Base-by-base conservation (phyloP, 2,329 filamentous ascomycete genomes). In the Cercospora berteroae region DNA sequence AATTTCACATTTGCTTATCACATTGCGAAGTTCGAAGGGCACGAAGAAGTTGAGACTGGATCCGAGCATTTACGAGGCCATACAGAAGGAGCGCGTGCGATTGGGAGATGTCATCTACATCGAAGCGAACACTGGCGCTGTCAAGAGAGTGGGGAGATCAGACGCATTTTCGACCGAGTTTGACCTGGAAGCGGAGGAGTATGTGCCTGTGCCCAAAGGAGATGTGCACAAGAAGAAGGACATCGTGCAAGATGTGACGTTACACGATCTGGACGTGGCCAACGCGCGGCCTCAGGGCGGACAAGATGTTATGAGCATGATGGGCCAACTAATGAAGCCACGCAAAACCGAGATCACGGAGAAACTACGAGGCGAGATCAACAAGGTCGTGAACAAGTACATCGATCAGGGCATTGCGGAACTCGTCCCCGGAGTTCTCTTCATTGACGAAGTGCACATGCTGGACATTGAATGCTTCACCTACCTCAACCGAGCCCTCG, bases 221-320 rank as follows among this genome's bases (percentile, higher is more conserved):
- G 95, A 99, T 77, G 95, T 99, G 63, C 95, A 98, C 85, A 99
- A 99, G 88, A 98, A 97, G 88, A 99, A 99, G 85, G 95, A 99
- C 82, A 96, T 99, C 74, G 95, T 99, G 39, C 95, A 99, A 80
- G 95, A 99, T 77, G 95, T 99, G 70, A 97, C 95, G 56, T 86
- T 99, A 71, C 95, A 99, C 80, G 95, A 99, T 78, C 85, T 99
- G 65, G 95, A 99, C 77, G 90, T 98, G 70, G 95, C 95, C 71
- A 99, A 99, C 77, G 91, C 95, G 13, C 86, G 94, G 75, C 95
- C 95, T 4, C 93, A 98, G 83, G 95, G 95, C 63, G 95, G 95
- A 55, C 95, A 99, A 84, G 95, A 99, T 80, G 96, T 99, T 73
- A 98, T 99, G 94, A 97, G 94, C 83, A 98, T 99, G 95, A 98